Base-by-base conservation (phyloP, 129 eudicot genomes). In the Scalesia atractyloides region DNA sequence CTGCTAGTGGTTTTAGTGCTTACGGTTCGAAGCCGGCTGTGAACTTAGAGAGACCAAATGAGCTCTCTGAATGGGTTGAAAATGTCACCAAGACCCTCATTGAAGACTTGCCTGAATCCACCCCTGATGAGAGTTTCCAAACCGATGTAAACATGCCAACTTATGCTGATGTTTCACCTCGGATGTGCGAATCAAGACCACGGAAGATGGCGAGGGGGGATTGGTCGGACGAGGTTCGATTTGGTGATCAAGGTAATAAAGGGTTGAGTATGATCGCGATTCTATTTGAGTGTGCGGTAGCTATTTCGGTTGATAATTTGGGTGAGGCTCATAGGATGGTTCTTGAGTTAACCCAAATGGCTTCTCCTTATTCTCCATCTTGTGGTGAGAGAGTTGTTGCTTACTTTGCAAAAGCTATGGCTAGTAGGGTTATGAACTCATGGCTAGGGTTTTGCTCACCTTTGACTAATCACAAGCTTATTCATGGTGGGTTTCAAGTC, bases 381-480 rank as follows among this genome's bases (percentile, higher is more conserved):
- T 87, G 95, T 67, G 95, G 91, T 12, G 97, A 90, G 64, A 74
- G 97, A 54, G 82, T 90, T 11, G 91, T 90, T 52, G 95, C 97
- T 63, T 87, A 90, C 71, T 90, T 90, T 52, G 85, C 91, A 19
- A 90, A 87, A 61, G 91, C 97, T 53, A 87, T 90, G 97, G 71
- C 86, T 56, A 85, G 89, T 67, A 78, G 97, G 68, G 82, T 90
- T 18, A 68, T 90, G 17, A 90, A 90, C 85, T 87, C 95, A 30
- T 90, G 95, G 97, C 76, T 87, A 9, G 97, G 97, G 43, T 66
- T 87, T 26, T 85, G 89, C 51, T 70, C 94, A 22, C 97, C 97
- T 52, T 81, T 87, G 59, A 79, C 81, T 52, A 80, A 87, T 74
- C 75, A 81, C 79, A 87, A 85, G 43, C 80, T 65, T 49, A 79